Evolutionary conservation across 306 rosid species (phyloP), one percentile per base, ranked within the genome.

Genomic region (Cicer arietinum): DNA sequence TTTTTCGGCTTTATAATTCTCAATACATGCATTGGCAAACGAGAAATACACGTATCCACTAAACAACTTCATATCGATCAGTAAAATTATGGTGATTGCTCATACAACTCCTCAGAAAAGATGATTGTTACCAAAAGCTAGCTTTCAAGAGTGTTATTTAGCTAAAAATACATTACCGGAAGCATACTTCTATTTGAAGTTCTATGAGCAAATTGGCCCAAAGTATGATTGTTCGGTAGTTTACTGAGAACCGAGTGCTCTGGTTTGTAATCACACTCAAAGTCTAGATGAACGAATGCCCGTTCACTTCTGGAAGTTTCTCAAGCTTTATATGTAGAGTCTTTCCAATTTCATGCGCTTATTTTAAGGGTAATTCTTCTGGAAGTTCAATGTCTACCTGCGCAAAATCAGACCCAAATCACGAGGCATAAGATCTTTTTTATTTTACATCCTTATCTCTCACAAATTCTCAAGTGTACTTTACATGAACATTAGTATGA

Each of bases 361-460:
- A 94, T 83, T 88, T 93, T 64, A 93, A 81, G 43, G 91, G 91
- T 46, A 87, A 63, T 18, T 93, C 96, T 67, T 93, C 98, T 9
- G 96, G 98, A 58, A 89, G 85, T 80, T 93, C 98, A 71, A 93
- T 89, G 82, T 93, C 98, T 69, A 93, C 93, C 98, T 93, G 86
- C 78, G 76, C 67, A 75, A 77, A 79, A 78, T 65, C 18, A 43
- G 67, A 64, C 39, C 80, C 53, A 80, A 68, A 79, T 70, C 6
- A 54, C 8, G 59, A 62, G 63, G 14, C 46, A 44, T 8, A 20
- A 1, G 39, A 18, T 18, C 20, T 73, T 18, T 22, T 22, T 22
- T 22, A 22, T 22, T 22, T 22, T 22, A 22, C 25, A 56, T 39
- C 42, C 9, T 20, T 16, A 54, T 73, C 41, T 30, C 45, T 54